Conservation (phyloP, 2,329 filamentous ascomycete genomes). For the Xylariaceae sp. region DNA sequence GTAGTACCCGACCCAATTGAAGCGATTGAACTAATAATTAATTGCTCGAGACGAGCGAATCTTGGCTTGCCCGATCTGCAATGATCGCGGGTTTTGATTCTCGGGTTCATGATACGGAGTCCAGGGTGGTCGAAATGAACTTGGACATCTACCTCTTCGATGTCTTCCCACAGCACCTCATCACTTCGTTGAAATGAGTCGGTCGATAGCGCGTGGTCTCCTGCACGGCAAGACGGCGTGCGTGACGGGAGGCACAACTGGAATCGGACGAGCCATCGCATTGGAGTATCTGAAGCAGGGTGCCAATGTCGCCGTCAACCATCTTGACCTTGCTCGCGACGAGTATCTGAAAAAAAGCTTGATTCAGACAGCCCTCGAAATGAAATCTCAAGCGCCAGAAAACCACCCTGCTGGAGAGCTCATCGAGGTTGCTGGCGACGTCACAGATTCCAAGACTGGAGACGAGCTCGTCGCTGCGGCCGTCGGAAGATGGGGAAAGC, state of each 20-base stretch:
- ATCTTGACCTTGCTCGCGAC: slow-evolving; percentile 60
- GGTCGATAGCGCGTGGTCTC: slow-evolving; percentile 36
- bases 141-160: no score
- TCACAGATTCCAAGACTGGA: neutral
- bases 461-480: neutral
- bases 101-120: no score
- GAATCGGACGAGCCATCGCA: slow-evolving; percentile 81
- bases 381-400: neutral
- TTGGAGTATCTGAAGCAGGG: slow-evolving; percentile 75
- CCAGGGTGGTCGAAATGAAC: no score
- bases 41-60: no score
- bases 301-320: slow-evolving; percentile 75
- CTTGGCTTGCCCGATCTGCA: no score
- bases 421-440: neutral
- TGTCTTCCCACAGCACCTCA: no score
- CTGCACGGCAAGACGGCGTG: slow-evolving; percentile 74
- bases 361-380: neutral
- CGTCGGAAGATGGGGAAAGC: neutral
- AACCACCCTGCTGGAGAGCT: neutral
- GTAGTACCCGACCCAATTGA: no score
- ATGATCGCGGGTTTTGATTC: no score
- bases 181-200: no score
- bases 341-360: slow-evolving; percentile 10
- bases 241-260: slow-evolving; percentile 82
- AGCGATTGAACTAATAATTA: no score